A percentile compares a stretch with the other conserved stretches of the same genome.
phyloP scores from a whole-genome alignment of 208 protist genomes.

The Porcisia deanei region DNA sequence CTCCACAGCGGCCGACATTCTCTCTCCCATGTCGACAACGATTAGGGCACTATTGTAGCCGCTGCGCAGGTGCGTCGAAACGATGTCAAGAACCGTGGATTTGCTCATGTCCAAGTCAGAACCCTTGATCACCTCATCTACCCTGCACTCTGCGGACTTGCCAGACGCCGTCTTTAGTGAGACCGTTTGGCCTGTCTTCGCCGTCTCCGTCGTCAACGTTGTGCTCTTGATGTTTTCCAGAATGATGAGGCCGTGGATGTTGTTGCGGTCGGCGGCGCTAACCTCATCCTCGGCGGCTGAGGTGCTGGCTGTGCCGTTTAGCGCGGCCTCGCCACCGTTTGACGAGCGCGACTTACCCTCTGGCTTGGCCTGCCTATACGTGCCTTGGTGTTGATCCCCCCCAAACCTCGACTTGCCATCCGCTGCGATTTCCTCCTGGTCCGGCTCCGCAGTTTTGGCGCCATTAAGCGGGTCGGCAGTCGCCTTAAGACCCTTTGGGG shows the following conservation, averaged over 20 bases:
- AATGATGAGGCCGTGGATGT: constrained; percentile 30
- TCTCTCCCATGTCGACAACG: constrained; percentile 22
- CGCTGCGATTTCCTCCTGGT: not conserved
- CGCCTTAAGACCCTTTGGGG: not conserved
- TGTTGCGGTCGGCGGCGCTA: constrained; percentile 11
- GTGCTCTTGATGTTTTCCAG: constrained; percentile 28
- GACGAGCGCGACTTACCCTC: not conserved
- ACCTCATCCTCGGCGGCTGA: not conserved
- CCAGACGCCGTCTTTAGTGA: constrained; percentile 24
- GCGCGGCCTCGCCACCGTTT: not conserved
- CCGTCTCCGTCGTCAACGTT: constrained; percentile 24
- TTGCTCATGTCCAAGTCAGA: constrained; percentile 14
- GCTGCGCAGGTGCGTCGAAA: constrained; percentile 31
- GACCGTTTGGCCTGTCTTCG: constrained; percentile 25
- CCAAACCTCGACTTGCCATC: constrained; percentile 2
- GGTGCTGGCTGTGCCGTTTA: not conserved
- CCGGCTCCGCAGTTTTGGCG: not conserved
- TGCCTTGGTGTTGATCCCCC: constrained; percentile 1
- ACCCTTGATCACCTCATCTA: constrained; percentile 17
- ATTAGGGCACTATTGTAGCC: constrained; percentile 29
- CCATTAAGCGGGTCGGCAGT: not conserved
- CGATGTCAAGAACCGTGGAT: constrained; percentile 14
- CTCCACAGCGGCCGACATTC: constrained; percentile 21
- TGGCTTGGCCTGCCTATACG: constrained; percentile 3
- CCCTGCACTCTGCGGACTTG: constrained; percentile 23